Evolutionary conservation across 2,329 filamentous ascomycete species (phyloP).

Genomic region (Verticillium longisporum): DNA sequence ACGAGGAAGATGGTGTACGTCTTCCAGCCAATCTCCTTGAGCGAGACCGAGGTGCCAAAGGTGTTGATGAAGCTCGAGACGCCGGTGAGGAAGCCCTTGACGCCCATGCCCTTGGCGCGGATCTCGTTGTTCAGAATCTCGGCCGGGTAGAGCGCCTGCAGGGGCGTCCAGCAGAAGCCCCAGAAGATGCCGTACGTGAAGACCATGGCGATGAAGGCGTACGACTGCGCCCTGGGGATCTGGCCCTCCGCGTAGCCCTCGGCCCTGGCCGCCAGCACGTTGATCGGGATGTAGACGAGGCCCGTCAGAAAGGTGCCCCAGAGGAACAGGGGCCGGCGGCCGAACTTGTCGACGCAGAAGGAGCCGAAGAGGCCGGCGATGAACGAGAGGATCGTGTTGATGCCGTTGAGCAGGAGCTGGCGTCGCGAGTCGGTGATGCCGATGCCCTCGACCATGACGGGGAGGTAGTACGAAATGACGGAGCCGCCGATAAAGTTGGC

Average conservation of each 20-base stretch:
- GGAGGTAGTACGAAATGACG: constrained; percentile 39
- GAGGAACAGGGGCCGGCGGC: constrained; percentile 40
- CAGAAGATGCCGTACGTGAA: constrained; percentile 37
- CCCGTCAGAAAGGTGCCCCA: constrained; percentile 26
- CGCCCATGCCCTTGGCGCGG: constrained; percentile 29
- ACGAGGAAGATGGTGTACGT: constrained; percentile 36
- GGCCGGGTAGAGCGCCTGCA: constrained; percentile 32
- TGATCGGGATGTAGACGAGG: constrained; percentile 16
- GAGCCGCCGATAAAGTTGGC: constrained; percentile 42
- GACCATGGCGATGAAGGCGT: constrained; percentile 24
- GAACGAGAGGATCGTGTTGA: constrained; percentile 33
- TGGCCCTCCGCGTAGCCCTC: constrained; percentile 17
- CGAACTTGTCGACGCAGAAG: constrained; percentile 36
- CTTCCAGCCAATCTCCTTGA: constrained; percentile 32
- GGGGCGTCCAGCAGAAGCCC: constrained; percentile 35
- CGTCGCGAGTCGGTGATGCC: constrained; percentile 30
- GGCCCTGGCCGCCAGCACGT: constrained; percentile 22
- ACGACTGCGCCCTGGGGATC: constrained; percentile 5
- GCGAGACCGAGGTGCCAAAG: constrained; percentile 32
- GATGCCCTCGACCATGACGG: constrained; percentile 33
- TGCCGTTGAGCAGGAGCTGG: constrained; percentile 27
- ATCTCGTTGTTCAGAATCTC: constrained; percentile 27
- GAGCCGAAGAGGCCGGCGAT: constrained; percentile 30
- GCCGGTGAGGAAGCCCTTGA: constrained; percentile 32
- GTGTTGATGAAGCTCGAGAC: constrained; percentile 24